A percentile compares a stretch with the other conserved stretches of the same genome.
Conservation (phyloP, 441 rosid genomes). For the Gossypium schwendimanii region DNA sequence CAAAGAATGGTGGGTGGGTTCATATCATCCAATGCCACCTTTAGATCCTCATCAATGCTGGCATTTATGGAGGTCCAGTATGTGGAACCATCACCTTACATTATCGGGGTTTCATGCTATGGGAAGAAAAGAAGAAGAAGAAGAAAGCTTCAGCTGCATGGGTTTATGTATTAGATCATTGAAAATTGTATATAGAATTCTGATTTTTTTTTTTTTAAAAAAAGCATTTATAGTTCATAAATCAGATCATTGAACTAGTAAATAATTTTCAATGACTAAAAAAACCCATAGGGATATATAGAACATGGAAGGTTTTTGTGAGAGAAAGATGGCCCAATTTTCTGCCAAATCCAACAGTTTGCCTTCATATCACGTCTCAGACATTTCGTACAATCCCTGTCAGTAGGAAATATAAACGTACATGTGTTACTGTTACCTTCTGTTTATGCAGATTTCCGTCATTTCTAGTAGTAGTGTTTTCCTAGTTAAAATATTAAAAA, state of each 20-base stretch:
- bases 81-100: not conserved
- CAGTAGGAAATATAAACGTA: not conserved
- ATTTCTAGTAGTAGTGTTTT: not conserved
- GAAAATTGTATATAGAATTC: too few species aligned
- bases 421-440: not conserved
- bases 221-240: too few species aligned
- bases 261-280: too few species aligned
- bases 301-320: not conserved
- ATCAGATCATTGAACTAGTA: too few species aligned
- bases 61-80: constrained; percentile 16
- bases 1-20: constrained; percentile 13
- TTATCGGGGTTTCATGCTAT: not conserved
- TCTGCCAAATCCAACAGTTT: not conserved
- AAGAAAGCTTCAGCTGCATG: too few species aligned
- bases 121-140: too few species aligned
- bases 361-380: not conserved
- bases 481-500: too few species aligned
- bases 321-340: constrained; percentile 2
- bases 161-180: too few species aligned
- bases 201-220: too few species aligned
- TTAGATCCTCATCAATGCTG: constrained; percentile 13
- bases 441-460: not conserved
- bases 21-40: not conserved
- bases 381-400: not conserved
- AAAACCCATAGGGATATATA: too few species aligned